phyloP scores from a whole-genome alignment of 2,329 filamentous ascomycete genomes.

The Claviceps purpurea region DNA sequence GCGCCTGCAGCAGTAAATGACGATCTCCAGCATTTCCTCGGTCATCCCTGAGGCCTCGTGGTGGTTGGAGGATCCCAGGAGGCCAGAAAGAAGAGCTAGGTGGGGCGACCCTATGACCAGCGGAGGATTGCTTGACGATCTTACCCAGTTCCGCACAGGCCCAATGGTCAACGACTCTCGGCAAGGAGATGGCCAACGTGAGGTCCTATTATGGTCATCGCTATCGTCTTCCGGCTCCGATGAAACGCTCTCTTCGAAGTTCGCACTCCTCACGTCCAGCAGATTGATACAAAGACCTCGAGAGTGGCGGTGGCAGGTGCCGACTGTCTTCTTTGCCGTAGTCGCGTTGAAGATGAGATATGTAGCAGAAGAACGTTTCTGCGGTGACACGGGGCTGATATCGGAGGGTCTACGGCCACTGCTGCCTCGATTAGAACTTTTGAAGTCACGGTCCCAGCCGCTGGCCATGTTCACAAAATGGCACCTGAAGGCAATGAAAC shows the following conservation, averaged over 20 bases:
- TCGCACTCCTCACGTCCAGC: constrained; percentile 12
- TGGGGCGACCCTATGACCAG: constrained; percentile 2
- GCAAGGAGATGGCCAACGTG: constrained; percentile 31
- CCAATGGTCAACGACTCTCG: constrained; percentile 34
- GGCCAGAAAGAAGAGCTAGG: neutral
- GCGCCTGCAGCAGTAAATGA: neutral
- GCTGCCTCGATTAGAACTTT: constrained; percentile 13
- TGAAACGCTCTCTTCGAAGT: constrained; percentile 14
- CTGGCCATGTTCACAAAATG: constrained; percentile 12
- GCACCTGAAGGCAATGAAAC: constrained; percentile 11
- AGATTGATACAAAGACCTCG: neutral
- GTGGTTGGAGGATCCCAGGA: neutral
- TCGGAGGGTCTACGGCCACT: constrained; percentile 14
- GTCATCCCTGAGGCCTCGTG: constrained; percentile 1
- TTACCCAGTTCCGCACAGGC: constrained; percentile 24
- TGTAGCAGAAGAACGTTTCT: constrained; percentile 5
- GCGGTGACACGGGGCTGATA: constrained; percentile 4
- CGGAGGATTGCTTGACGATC: constrained; percentile 6
- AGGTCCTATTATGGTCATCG: constrained; percentile 25
- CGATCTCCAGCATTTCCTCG: neutral
- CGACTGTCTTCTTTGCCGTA: constrained; percentile 2
- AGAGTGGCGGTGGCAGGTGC: neutral
- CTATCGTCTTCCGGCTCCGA: constrained; percentile 17
- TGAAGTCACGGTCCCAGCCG: constrained; percentile 11
- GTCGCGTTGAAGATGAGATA: neutral